Conservation (phyloP, 805 yeast genomes). For the Candida nanaspora region DNA sequence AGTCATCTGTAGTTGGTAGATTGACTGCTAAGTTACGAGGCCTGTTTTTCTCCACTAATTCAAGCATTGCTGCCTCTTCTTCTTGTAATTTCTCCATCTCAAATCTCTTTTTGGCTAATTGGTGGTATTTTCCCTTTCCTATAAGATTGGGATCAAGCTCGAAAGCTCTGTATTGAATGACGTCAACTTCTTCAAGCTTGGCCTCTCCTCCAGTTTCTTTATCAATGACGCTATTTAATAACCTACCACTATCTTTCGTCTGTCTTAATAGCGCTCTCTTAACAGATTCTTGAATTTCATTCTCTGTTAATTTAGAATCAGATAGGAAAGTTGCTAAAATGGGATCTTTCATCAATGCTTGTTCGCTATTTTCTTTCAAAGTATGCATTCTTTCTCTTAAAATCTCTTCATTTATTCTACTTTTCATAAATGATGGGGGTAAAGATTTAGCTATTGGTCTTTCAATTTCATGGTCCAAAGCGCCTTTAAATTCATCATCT, state of each 20-base stretch:
- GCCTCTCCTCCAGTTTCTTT: constrained; percentile 4
- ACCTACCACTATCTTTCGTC: constrained; percentile 15
- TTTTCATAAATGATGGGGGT: constrained; percentile 79
- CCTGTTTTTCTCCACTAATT: constrained; percentile 36
- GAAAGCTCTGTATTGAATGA: no score
- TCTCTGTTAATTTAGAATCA: constrained; percentile 38
- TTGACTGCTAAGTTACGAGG: constrained; percentile 46
- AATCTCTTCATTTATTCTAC: constrained; percentile 42
- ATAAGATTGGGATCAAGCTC: not conserved
- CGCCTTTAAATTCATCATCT: not conserved
- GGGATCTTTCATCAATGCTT: constrained; percentile 33
- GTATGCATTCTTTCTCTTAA: constrained; percentile 17
- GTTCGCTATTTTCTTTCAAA: constrained; percentile 27
- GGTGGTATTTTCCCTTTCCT: not conserved
- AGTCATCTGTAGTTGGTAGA: constrained; percentile 51
- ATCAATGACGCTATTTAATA: constrained; percentile 8
- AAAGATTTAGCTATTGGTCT: constrained; percentile 30
- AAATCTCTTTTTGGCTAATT: not conserved
- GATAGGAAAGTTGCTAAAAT: constrained; percentile 35
- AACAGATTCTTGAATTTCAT: constrained; percentile 31
- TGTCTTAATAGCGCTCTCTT: constrained; percentile 23
- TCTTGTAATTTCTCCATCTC: not conserved
- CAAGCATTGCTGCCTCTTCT: constrained; percentile 19
- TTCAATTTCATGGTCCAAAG: constrained; percentile 26
- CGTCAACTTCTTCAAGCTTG: no score